Percentiles rank a stretch among this genome's conserved stretches.
Conservation (phyloP, 2,329 filamentous ascomycete genomes). For the Dryadomyces quercus-mongolicae region DNA sequence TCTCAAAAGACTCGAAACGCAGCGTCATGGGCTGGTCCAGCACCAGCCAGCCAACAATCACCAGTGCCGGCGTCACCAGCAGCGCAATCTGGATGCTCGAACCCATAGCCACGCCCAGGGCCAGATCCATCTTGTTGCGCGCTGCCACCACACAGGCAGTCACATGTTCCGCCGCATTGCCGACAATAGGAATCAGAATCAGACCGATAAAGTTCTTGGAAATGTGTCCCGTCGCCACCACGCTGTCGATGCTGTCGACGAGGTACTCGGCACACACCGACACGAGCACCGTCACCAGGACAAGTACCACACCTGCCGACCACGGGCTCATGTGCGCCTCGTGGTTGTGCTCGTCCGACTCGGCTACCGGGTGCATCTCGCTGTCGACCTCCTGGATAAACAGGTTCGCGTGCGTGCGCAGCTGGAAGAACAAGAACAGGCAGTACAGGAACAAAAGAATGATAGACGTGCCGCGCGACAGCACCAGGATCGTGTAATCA, state of each 20-base stretch:
- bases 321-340: conserved; percentile 46
- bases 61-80: conserved; percentile 68
- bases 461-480: conserved; percentile 66
- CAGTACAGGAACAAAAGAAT: conserved; percentile 65
- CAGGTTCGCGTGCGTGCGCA: conserved; percentile 59
- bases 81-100: conserved; percentile 75
- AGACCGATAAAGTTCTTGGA: conserved; percentile 68
- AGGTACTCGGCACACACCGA: conserved; percentile 73
- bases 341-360: conserved; percentile 29
- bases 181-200: conserved; percentile 72
- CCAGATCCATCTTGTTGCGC: conserved; percentile 65
- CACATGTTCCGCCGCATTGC: conserved; percentile 72
- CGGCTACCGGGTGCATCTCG: conserved; percentile 21
- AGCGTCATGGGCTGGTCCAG: conserved; percentile 62
- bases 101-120: conserved; percentile 71
- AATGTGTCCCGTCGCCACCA: conserved; percentile 47
- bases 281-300: conserved; percentile 58
- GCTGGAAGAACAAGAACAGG: conserved; percentile 67
- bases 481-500: conserved; percentile 47
- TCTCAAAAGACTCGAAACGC: conserved; percentile 72
- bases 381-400: conserved; percentile 45
- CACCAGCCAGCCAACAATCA: conserved; percentile 68
- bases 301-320: conserved; percentile 53
- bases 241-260: conserved; percentile 58
- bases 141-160: conserved; percentile 69